A percentile compares a stretch with the other conserved stretches of the same genome.
Conservation (phyloP, 2,329 filamentous ascomycete genomes). For the Ophiocordyceps camponoti-saundersi region DNA sequence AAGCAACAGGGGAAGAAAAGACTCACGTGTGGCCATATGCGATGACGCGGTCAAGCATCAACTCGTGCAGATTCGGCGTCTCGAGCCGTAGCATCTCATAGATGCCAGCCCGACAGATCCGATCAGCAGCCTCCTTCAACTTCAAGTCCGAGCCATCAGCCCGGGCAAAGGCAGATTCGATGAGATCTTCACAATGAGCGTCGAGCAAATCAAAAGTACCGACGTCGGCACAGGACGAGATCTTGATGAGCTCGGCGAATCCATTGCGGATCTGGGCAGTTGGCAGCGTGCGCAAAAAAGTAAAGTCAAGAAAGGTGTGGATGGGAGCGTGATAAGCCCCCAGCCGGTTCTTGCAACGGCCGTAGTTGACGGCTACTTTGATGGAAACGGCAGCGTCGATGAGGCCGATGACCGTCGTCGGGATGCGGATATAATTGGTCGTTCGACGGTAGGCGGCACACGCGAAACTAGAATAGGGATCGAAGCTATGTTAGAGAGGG, state of each 20-base stretch:
- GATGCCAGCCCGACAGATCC: slow-evolving; percentile 53
- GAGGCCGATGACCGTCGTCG: slow-evolving; percentile 58
- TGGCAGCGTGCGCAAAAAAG: slow-evolving; percentile 51
- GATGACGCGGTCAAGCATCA: slow-evolving; percentile 54
- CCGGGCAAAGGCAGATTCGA: slow-evolving; percentile 47
- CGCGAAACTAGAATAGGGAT: slow-evolving; percentile 32
- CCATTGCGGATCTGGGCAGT: slow-evolving; percentile 54
- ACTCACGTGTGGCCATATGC: slow-evolving; percentile 54
- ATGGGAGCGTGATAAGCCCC: slow-evolving; percentile 57
- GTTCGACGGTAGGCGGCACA: slow-evolving; percentile 56
- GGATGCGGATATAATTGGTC: slow-evolving; percentile 58
- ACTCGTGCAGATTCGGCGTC: slow-evolving; percentile 57
- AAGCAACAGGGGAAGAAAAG: too few species aligned
- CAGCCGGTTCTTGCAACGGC: slow-evolving; percentile 58
- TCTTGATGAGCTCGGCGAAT: slow-evolving; percentile 62
- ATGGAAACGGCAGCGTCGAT: slow-evolving; percentile 63
- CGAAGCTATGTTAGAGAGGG: not conserved
- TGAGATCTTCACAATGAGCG: slow-evolving; percentile 51
- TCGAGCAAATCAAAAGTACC: slow-evolving; percentile 51
- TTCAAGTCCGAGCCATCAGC: slow-evolving; percentile 35
- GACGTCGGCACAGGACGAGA: slow-evolving; percentile 51
- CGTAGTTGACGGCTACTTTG: slow-evolving; percentile 66
- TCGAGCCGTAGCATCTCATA: slow-evolving; percentile 59
- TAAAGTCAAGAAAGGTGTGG: slow-evolving; percentile 59
- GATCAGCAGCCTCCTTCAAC: slow-evolving; percentile 42